Conservation (phyloP, 768 basidiomycete genomes). For the Mycena galericulata region DNA sequence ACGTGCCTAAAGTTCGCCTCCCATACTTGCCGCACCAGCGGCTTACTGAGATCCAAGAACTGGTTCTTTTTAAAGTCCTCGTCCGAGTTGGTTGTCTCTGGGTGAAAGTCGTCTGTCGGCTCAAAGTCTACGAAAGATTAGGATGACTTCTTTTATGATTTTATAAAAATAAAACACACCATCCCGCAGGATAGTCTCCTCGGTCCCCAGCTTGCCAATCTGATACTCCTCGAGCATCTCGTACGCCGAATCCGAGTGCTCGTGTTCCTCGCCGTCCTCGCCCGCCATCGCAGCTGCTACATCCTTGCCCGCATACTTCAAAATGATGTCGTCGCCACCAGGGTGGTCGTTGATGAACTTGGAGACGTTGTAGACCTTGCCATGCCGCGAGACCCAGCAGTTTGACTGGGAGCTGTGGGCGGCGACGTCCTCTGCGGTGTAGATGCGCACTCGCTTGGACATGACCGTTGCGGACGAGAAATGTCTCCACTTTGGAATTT, state of each 20-base stretch:
- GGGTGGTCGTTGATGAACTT: constrained; percentile 89
- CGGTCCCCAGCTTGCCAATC: constrained; percentile 85
- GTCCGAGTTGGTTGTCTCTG: constrained; percentile 85
- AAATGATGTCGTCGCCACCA: constrained; percentile 92
- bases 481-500: constrained; percentile 8
- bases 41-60: constrained; percentile 91
- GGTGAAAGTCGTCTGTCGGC: constrained; percentile 89
- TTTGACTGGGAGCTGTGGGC: constrained; percentile 68
- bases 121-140: constrained; percentile 78
- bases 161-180: constrained; percentile 59
- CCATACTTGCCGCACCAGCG: constrained; percentile 90
- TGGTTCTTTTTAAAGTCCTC: constrained; percentile 90
- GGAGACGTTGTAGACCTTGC: constrained; percentile 93
- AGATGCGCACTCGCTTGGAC: constrained; percentile 79
- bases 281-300: constrained; percentile 77
- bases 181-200: constrained; percentile 81
- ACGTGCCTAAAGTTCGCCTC: constrained; percentile 82
- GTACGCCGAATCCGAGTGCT: constrained; percentile 92
- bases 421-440: constrained; percentile 79
- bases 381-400: constrained; percentile 86
- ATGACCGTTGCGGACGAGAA: constrained; percentile 48
- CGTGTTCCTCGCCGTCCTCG: constrained; percentile 80
- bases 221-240: constrained; percentile 91
- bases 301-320: constrained; percentile 87
- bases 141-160: background rate